These are phyloP conservation scores for Thymus mandschuricus DNA, from an alignment of 257 asterid genomes.

Conservation along the genomic window DNA sequence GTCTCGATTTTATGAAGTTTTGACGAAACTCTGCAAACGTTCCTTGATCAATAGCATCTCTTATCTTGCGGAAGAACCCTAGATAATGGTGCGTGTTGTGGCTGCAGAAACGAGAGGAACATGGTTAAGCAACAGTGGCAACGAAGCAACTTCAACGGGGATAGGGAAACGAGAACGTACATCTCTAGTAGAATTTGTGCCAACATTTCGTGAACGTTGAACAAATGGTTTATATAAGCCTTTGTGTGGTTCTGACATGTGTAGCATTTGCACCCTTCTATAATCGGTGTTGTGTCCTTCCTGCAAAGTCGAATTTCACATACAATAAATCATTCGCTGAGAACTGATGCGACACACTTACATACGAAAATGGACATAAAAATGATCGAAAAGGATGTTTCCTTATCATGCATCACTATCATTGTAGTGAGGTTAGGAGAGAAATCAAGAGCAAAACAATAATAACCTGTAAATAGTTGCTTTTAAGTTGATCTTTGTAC, in stretches of 20 bases:
- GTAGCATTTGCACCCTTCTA: slow-evolving; percentile 70
- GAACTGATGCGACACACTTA: too few species aligned
- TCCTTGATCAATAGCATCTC: slow-evolving; percentile 70
- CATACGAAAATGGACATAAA: too few species aligned
- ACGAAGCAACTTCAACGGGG: slow-evolving; percentile 7
- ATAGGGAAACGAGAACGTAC: slow-evolving; percentile 42
- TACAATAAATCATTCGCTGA: not conserved
- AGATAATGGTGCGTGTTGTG: slow-evolving; percentile 93
- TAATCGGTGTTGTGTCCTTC: slow-evolving; percentile 71
- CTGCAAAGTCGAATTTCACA: slow-evolving; percentile 43
- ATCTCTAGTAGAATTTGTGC: slow-evolving; percentile 88
- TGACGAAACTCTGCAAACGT: slow-evolving; percentile 63
- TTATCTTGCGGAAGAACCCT: slow-evolving; percentile 76
- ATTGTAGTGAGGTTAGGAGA: not conserved
- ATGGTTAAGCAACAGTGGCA: too few species aligned
- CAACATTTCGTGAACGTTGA: slow-evolving; percentile 92
- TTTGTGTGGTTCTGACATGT: slow-evolving; percentile 89
- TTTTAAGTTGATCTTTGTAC: slow-evolving; percentile 80
- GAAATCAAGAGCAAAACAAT: slow-evolving; percentile 3
- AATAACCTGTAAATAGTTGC: slow-evolving; percentile 83
- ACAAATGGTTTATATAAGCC: slow-evolving; percentile 90
- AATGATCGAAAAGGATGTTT: not conserved
- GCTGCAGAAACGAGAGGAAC: slow-evolving; percentile 41
- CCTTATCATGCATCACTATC: slow-evolving; percentile 23
- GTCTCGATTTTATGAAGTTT: slow-evolving; percentile 63